Evolutionary conservation across 176 grass and related monocot species (phyloP).

Genomic region (Hordeum vulgare): MorexV3_pseudomolecules_assembly NC_058518.1:496942089-496942588

Average conservation of each 20-base stretch:
- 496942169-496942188: not conserved
- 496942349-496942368: conserved; percentile 57
- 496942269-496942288: conserved; percentile 83
- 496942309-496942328: conserved; percentile 29
- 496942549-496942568: not conserved
- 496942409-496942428: conserved; percentile 86
- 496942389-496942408: conserved; percentile 29
- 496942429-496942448: conserved; percentile 80
- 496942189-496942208: not conserved
- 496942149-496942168: not conserved
- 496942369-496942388: conserved; percentile 66
- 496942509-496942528: not conserved
- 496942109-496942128: not conserved
- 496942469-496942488: conserved; percentile 1
- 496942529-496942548: not conserved
- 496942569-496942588: not conserved
- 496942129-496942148: not conserved
- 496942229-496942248: conserved; percentile 55
- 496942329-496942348: conserved; percentile 4
- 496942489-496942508: not conserved
- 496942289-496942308: conserved; percentile 74
- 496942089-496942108: not conserved
- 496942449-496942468: not conserved
- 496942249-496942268: conserved; percentile 57
- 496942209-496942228: conserved; percentile 28